These are phyloP conservation scores for Scleromitrula shiraiana DNA, from an alignment of 2,329 filamentous ascomycete genomes.

Conservation along the genomic window DNA sequence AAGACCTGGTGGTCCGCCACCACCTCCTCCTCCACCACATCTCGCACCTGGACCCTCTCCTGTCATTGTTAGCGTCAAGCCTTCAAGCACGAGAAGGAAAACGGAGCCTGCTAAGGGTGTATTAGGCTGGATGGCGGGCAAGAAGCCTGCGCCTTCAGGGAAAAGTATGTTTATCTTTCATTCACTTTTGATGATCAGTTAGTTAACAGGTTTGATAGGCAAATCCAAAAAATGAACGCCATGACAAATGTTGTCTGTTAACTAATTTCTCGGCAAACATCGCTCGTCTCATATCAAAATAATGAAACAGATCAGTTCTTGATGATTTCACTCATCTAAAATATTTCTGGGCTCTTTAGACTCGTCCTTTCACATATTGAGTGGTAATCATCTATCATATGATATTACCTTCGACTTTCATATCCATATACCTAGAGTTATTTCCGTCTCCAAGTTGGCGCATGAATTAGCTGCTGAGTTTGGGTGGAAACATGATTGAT, in stretches of 20 bases:
- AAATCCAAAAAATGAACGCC: slow-evolving; percentile 25
- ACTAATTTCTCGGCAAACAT: too few relatives aligned
- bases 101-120: slow-evolving; percentile 17
- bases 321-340: too few relatives aligned
- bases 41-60: slow-evolving; percentile 6
- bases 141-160: slow-evolving; percentile 21
- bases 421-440: too few relatives aligned
- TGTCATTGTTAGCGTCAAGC: slow-evolving; percentile 6
- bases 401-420: too few relatives aligned
- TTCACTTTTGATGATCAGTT: neutral
- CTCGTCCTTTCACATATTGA: too few relatives aligned
- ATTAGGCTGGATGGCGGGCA: slow-evolving; percentile 25
- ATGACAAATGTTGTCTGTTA: slow-evolving; percentile 16
- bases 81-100: slow-evolving; percentile 13
- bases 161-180: slow-evolving; percentile 19
- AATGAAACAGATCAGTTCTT: too few relatives aligned
- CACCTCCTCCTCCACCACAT: slow-evolving; percentile 9
- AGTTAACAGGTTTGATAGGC: slow-evolving; percentile 16
- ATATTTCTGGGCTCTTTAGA: too few relatives aligned
- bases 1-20: slow-evolving; percentile 8
- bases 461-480: too few relatives aligned
- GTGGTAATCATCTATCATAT: too few relatives aligned
- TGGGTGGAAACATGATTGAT: too few relatives aligned
- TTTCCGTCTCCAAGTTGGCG: too few relatives aligned
- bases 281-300: too few relatives aligned